Percentiles rank a stretch among this genome's conserved stretches.
Evolutionary conservation across 2,329 filamentous ascomycete species (phyloP).

Genomic region (Stachybotrys elegans): DNA sequence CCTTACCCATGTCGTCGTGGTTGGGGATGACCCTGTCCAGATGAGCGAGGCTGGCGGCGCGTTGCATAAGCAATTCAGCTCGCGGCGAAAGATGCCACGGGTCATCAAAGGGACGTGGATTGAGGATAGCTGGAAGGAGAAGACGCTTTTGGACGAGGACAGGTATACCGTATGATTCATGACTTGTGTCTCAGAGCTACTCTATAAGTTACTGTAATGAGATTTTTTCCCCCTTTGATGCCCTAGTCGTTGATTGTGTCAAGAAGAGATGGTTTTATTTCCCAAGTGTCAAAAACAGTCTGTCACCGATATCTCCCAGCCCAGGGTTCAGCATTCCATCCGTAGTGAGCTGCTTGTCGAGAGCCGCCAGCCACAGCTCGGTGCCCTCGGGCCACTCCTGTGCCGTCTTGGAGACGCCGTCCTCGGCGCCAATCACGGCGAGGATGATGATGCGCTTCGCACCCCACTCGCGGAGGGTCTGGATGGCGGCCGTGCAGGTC

Average conservation of each 20-base stretch:
- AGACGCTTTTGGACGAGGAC: constrained; percentile 77
- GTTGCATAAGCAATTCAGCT: constrained; percentile 42
- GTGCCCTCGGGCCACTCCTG: constrained; percentile 72
- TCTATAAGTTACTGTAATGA: too few species aligned
- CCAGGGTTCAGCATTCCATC: constrained; percentile 88
- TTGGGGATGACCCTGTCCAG: constrained; percentile 33
- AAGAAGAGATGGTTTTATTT: too few species aligned
- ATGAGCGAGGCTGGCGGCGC: constrained; percentile 31
- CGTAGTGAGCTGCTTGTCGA: constrained; percentile 70
- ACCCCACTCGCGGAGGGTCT: constrained; percentile 86
- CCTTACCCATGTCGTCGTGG: constrained; percentile 69
- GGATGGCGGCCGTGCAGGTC: constrained; percentile 83
- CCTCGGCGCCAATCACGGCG: constrained; percentile 65
- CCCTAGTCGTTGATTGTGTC: too few species aligned
- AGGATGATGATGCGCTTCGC: constrained; percentile 76
- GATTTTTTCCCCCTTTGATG: too few species aligned
- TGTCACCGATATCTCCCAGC: constrained; percentile 83
- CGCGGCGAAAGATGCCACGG: constrained; percentile 52
- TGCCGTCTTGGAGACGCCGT: constrained; percentile 68
- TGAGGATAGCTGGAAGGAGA: constrained; percentile 72
- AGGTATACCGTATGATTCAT: constrained; percentile 32
- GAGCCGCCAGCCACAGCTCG: constrained; percentile 75
- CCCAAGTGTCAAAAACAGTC: constrained; percentile 82
- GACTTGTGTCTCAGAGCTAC: too few species aligned
- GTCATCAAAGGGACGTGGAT: constrained; percentile 71